Evolutionary conservation across 1,284 basidiomycete genomes (phyloP), one percentile per base, ranked within the genome.

Genomic region (Naganishia albida): DNA sequence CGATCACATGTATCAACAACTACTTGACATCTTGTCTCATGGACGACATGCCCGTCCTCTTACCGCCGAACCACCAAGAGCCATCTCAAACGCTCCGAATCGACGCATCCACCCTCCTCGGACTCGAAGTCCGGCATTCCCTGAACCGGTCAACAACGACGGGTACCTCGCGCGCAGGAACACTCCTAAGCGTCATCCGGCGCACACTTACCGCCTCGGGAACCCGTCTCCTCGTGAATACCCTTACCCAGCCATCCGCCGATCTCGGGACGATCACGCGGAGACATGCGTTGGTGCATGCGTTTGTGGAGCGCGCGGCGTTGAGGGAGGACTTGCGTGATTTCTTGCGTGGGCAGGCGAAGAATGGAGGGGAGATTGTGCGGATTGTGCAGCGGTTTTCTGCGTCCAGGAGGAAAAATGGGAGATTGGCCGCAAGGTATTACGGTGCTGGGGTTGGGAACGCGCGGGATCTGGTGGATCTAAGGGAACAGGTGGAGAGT

Each of bases 31-130:
- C 81, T 48, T 87, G 90, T 67, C 82, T 95, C 12, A 78, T 93
- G 71, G 91, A 93, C 59, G 83, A 87, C 69, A 91, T 90, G 87
- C 90, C 91, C 3, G 72, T 73, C 16, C 81, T 91, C 20, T 78
- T 82, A 34, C 75, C 80, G 16, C 90, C 90, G 0, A 83, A 80
- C 56, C 84, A 83, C 64, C 89, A 92, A 74, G 81, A 77, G 10
- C 72, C 75, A 1, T 76, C 81, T n/a, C 78, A 81, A 26, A 83
- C 86, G 34, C 92, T 94, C 90, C 89, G 91, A 72, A 93, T 95
- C 67, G 92, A 95, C 75, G 85, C 89, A 1, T 88, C 93, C 74
- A 95, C 93, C 1, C 86, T 95, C 72, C 88, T 88, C 71, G 89
- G 90, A 8, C 85, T 96, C 25, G 93, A 97, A 78, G 89, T 97